A percentile compares a stretch with the other conserved stretches of the same genome.
Conservation (phyloP, 208 protist genomes). For the Crithidia mellificae region DNA sequence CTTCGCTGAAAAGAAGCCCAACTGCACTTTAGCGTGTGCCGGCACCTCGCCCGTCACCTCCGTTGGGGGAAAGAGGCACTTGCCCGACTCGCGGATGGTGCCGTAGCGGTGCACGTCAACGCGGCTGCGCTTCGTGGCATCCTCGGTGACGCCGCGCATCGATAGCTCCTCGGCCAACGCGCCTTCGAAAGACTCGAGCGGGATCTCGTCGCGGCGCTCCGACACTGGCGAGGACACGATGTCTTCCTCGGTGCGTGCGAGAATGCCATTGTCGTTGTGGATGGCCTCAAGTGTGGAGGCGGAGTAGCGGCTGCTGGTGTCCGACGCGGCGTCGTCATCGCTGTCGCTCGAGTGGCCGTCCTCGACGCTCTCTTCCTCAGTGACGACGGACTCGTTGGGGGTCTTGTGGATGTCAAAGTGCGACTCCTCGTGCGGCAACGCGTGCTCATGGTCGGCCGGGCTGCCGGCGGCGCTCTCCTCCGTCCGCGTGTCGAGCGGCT, state of each 20-base stretch:
- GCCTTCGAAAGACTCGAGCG: constrained; percentile 58
- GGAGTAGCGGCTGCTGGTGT: constrained; percentile 30
- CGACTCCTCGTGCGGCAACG: constrained; percentile 7
- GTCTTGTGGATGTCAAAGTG: constrained; percentile 1
- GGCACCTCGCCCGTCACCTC: constrained; percentile 44
- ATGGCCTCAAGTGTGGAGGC: constrained; percentile 24
- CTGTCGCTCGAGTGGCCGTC: not conserved
- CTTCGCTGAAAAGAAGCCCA: constrained; percentile 85
- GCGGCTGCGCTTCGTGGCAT: constrained; percentile 41
- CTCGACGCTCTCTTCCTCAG: not conserved
- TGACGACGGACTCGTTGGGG: not conserved
- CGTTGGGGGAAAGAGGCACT: constrained; percentile 70
- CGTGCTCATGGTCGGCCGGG: constrained; percentile 1
- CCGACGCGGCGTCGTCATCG: constrained; percentile 14
- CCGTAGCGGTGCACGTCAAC: constrained; percentile 70
- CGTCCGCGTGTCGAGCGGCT: constrained; percentile 10
- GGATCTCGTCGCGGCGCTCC: constrained; percentile 21
- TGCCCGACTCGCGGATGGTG: constrained; percentile 76
- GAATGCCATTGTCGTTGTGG: constrained; percentile 68
- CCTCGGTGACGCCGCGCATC: constrained; percentile 35
- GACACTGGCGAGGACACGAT: not conserved
- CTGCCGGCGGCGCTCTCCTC: not conserved
- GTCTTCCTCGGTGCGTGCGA: constrained; percentile 26
- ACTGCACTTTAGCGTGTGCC: constrained; percentile 66
- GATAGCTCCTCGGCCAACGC: constrained; percentile 38